Evolutionary conservation across 2,329 filamentous ascomycete species (phyloP), one percentile per base, ranked within the genome.

Genomic region (Phialemonium atrogriseum): DNA sequence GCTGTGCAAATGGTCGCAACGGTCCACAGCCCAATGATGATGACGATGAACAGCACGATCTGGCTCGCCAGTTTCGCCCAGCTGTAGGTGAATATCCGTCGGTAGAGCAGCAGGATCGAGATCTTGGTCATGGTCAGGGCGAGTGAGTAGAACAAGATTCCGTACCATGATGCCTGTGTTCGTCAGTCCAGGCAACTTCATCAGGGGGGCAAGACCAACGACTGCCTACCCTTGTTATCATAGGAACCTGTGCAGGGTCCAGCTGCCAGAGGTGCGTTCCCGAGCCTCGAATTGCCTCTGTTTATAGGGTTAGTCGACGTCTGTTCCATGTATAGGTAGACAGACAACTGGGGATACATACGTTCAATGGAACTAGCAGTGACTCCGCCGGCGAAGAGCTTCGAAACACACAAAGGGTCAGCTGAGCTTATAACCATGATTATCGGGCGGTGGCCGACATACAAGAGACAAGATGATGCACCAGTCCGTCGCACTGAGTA

Each of bases 401-500:
- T 14, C 25, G 7, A 5, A 19, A 10, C 14, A 17, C 13, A 21
- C 10, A 10, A 28, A 8, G 19, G 7, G n/a, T n/a, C n/a, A n/a
- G n/a, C n/a, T n/a, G n/a, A n/a, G n/a, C n/a, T n/a, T n/a, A n/a
- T n/a, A n/a, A n/a, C n/a, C n/a, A n/a, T n/a, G n/a, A n/a, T n/a
- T n/a, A n/a, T n/a, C n/a, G n/a, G n/a, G n/a, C n/a, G n/a, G n/a
- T n/a, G n/a, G n/a, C n/a, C n/a, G n/a, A 24, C 40, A 22, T 36
- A 60, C 49, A 14, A 58, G 40, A 5, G 58, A 49, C 16, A 51
- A 42, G 7, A 61, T 11, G 27, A 60, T 54, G 16, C 47, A 48
- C 49, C 55, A 59, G 34, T 62, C 59, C 15, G 59, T 52, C 9
- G 44, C 32, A 24, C 56, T 56, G 29, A 59, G 45, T 22, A 58